Evolutionary conservation across 2,329 filamentous ascomycete species (phyloP).

Genomic region (Phaeosphaeriaceae sp.): DNA sequence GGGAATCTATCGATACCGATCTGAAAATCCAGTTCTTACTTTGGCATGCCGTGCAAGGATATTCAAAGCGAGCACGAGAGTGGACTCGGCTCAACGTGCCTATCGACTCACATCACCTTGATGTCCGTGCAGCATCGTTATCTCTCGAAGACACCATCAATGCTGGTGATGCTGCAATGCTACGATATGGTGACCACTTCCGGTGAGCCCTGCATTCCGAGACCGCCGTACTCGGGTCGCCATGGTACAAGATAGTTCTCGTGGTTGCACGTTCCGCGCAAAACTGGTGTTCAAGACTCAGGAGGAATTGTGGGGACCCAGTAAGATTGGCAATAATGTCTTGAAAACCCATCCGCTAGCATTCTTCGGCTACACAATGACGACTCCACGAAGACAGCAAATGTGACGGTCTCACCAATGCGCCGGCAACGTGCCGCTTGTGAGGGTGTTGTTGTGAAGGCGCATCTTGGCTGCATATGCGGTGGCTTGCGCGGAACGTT

Average conservation of each 20-base stretch:
- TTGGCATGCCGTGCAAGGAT: background rate
- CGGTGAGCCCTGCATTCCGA: conserved; percentile 2
- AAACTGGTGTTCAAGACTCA: conserved; percentile 7
- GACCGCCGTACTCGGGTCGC: background rate
- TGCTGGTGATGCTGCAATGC: background rate
- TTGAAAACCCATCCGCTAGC: conserved; percentile 1
- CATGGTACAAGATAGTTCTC: conserved; percentile 6
- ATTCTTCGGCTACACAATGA: conserved; percentile 3
- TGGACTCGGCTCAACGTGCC: background rate
- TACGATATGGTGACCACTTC: background rate
- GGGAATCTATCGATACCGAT: background rate
- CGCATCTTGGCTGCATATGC: background rate
- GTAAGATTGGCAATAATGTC: conserved; percentile 25
- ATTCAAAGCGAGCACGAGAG: background rate
- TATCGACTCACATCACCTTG: background rate
- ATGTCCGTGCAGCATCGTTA: background rate
- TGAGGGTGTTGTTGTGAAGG: conserved; percentile 1
- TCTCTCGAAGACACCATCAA: background rate
- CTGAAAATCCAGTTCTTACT: background rate
- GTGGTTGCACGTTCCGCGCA: conserved; percentile 6
- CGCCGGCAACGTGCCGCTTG: conserved; percentile 1
- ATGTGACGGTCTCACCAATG: background rate
- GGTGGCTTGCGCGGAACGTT: conserved; percentile 2
- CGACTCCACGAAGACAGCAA: background rate
- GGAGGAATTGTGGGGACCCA: conserved; percentile 5